These are phyloP conservation scores for Trichoderma semiorbis DNA, from an alignment of 2,329 filamentous ascomycete genomes.

Conservation along the genomic window DNA sequence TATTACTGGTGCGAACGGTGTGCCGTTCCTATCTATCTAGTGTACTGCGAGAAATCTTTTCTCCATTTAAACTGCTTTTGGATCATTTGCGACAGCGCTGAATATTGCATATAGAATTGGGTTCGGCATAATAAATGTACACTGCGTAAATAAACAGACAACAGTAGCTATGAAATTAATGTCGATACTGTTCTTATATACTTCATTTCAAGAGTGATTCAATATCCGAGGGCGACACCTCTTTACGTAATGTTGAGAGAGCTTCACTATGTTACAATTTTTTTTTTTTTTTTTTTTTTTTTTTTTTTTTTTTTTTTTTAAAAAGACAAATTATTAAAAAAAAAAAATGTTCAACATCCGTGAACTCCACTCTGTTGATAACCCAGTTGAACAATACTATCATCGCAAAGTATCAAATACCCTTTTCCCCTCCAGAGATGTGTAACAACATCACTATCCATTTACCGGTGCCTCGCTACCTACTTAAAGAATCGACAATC, in stretches of 20 bases:
- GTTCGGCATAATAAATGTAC: neutral
- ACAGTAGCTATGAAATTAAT: neutral
- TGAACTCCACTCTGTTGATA: neutral
- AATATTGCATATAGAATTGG: neutral
- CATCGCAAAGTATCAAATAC: neutral
- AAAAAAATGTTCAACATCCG: too few species aligned
- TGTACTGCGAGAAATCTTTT: neutral
- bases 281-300: too few species aligned
- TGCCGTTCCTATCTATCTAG: slow-evolving; percentile 9
- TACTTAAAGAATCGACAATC: neutral
- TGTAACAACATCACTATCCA: neutral
- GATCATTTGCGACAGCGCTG: neutral
- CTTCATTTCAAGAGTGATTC: neutral
- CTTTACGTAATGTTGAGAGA: neutral
- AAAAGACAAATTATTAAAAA: neutral
- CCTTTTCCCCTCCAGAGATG: neutral
- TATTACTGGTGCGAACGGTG: neutral
- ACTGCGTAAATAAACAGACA: neutral
- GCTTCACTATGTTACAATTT: neutral
- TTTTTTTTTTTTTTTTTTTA: too few species aligned
- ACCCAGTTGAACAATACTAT: neutral
- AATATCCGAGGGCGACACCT: neutral
- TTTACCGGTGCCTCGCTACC: neutral
- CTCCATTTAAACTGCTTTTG: neutral
- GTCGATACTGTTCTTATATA: neutral